phyloP scores from a whole-genome alignment of 768 basidiomycete genomes.

The Cystofilobasidium macerans region DNA sequence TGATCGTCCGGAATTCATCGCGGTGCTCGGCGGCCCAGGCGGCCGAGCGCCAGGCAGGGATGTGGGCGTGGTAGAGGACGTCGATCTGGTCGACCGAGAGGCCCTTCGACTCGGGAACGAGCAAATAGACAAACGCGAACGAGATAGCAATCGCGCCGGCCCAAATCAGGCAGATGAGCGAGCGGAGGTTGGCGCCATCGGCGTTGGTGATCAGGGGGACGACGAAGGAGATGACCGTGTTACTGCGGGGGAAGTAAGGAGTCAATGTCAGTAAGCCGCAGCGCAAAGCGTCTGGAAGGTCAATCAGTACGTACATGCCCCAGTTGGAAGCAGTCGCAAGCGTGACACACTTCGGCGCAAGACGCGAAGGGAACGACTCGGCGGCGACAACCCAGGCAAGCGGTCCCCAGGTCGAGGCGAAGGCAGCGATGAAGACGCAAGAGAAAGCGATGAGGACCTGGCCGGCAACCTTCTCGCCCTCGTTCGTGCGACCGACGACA shows the following conservation, averaged over 20 bases:
- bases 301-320: constrained; percentile 33
- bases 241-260: neutral
- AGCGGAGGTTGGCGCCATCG: constrained; percentile 33
- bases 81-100: constrained; percentile 25
- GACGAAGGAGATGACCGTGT: constrained; percentile 36
- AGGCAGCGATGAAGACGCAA: constrained; percentile 37
- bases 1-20: neutral
- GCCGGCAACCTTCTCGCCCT: constrained; percentile 33
- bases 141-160: constrained; percentile 34
- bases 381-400: constrained; percentile 38
- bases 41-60: constrained; percentile 21
- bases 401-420: constrained; percentile 37
- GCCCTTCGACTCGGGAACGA: constrained; percentile 26
- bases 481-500: constrained; percentile 35
- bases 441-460: constrained; percentile 39
- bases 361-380: constrained; percentile 38
- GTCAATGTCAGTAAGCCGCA: neutral
- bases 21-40: constrained; percentile 3
- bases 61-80: constrained; percentile 10
- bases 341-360: constrained; percentile 37
- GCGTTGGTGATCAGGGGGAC: constrained; percentile 32
- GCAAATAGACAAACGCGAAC: constrained; percentile 21
- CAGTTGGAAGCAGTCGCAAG: constrained; percentile 37
- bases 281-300: too few relatives aligned
- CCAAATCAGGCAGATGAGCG: constrained; percentile 38